Evolutionary conservation across 2,329 filamentous ascomycete species (phyloP).

Genomic region (Raffaelea albimanens): DNA sequence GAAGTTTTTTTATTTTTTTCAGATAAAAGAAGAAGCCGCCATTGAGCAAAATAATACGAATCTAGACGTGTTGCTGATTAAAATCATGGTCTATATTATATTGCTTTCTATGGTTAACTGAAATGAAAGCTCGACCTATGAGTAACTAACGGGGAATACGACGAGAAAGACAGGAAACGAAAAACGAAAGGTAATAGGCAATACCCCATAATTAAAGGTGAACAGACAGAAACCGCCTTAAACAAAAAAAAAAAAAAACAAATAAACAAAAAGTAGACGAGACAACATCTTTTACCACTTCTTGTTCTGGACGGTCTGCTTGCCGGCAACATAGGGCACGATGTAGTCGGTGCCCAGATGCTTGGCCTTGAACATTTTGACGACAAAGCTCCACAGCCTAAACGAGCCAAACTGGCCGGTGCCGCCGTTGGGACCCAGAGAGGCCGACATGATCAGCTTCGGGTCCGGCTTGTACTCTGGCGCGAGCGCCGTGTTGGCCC

Average conservation of each 20-base stretch:
- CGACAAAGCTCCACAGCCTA: conserved; percentile 14
- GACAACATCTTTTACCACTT: conserved; percentile 5
- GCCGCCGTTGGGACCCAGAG: conserved; percentile 17
- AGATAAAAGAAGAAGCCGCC: neutral
- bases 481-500: neutral
- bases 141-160: no score
- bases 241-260: neutral
- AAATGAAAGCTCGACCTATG: no score
- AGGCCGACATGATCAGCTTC: conserved; percentile 13
- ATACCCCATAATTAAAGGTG: no score
- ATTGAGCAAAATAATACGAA: neutral
- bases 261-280: neutral
- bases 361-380: conserved; percentile 16
- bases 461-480: conserved; percentile 12
- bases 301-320: conserved; percentile 1
- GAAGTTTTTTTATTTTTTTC: neutral
- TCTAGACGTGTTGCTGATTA: neutral
- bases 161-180: neutral
- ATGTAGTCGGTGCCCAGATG: conserved; percentile 15
- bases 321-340: conserved; percentile 6
- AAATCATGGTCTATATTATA: neutral
- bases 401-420: conserved; percentile 18
- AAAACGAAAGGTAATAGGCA: neutral
- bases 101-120: no score
- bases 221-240: no score